These are phyloP conservation scores for Exophiala sideris DNA, from an alignment of 2,329 filamentous ascomycete species.

Conservation along the genomic window DNA sequence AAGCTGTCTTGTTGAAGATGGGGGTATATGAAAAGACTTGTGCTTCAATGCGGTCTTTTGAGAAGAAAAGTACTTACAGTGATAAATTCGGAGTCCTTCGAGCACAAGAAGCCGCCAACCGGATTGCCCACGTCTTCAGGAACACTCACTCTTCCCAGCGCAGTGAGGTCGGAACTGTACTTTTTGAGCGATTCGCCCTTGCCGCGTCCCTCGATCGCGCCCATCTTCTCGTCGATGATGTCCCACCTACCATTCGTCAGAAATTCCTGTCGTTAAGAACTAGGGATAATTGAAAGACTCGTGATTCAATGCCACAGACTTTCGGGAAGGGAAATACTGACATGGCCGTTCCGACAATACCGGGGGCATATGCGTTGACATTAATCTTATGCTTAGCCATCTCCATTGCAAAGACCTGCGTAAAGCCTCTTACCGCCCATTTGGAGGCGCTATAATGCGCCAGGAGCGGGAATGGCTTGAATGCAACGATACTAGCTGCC, in stretches of 20 bases:
- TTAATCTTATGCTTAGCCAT: constrained; percentile 63
- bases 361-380: constrained; percentile 64
- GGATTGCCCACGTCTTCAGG: constrained; percentile 62
- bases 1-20: too few species aligned
- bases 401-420: constrained; percentile 65
- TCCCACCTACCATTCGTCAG: constrained; percentile 49
- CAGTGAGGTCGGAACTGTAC: constrained; percentile 53
- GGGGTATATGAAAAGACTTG: too few species aligned
- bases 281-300: too few species aligned
- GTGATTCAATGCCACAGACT: too few species aligned
- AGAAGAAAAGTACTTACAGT: constrained; percentile 35
- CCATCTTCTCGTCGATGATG: constrained; percentile 60
- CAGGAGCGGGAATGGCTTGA: constrained; percentile 58
- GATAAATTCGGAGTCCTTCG: constrained; percentile 59
- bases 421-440: constrained; percentile 64
- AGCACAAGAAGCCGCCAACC: constrained; percentile 58
- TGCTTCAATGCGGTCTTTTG: too few species aligned
- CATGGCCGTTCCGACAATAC: constrained; percentile 65
- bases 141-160: constrained; percentile 56
- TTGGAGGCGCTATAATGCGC: constrained; percentile 64
- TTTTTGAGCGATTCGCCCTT: constrained; percentile 57
- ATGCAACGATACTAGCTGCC: constrained; percentile 51
- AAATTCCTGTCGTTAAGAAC: too few species aligned
- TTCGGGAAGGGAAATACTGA: too few species aligned
- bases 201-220: constrained; percentile 48